These are phyloP conservation scores for Lipomyces sp. DNA, from an alignment of 805 yeast genomes.

Conservation along the genomic window DNA sequence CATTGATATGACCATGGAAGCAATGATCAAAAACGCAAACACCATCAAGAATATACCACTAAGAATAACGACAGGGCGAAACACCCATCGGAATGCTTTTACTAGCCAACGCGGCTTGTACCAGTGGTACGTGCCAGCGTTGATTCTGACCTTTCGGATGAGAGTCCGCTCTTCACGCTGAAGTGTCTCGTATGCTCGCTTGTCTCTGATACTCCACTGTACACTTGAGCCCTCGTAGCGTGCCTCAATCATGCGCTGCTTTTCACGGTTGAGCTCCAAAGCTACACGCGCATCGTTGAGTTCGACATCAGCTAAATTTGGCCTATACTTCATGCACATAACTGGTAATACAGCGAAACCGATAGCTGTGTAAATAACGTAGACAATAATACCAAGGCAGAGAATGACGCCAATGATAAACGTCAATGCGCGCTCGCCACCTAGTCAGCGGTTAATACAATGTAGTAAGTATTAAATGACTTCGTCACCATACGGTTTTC, in stretches of 20 bases:
- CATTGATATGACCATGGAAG: conserved; percentile 35
- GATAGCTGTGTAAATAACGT: conserved; percentile 36
- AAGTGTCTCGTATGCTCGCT: conserved; percentile 37
- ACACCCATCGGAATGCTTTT: conserved; percentile 20
- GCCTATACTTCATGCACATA: conserved; percentile 33
- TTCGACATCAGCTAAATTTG: conserved; percentile 25
- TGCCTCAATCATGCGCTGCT: conserved; percentile 40
- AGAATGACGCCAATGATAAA: conserved; percentile 36
- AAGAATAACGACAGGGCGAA: conserved; percentile 28
- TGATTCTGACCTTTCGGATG: conserved; percentile 35
- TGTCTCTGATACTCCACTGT: conserved; percentile 40
- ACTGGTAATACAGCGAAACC: conserved; percentile 37
- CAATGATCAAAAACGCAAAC: conserved; percentile 30
- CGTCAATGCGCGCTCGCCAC: conserved; percentile 35
- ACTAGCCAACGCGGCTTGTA: conserved; percentile 34
- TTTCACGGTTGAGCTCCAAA: conserved; percentile 38
- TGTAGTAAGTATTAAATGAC: background rate
- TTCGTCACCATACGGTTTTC: conserved; percentile 30
- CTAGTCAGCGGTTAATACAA: conserved; percentile 7
- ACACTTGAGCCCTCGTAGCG: conserved; percentile 35
- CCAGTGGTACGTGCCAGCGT: conserved; percentile 27
- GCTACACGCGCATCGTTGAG: conserved; percentile 36
- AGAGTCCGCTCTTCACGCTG: conserved; percentile 40
- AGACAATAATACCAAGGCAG: conserved; percentile 36
- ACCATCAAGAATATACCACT: conserved; percentile 32